Evolutionary conservation across 2,329 filamentous ascomycete species (phyloP).

Genomic region (Xylaria digitata): DNA sequence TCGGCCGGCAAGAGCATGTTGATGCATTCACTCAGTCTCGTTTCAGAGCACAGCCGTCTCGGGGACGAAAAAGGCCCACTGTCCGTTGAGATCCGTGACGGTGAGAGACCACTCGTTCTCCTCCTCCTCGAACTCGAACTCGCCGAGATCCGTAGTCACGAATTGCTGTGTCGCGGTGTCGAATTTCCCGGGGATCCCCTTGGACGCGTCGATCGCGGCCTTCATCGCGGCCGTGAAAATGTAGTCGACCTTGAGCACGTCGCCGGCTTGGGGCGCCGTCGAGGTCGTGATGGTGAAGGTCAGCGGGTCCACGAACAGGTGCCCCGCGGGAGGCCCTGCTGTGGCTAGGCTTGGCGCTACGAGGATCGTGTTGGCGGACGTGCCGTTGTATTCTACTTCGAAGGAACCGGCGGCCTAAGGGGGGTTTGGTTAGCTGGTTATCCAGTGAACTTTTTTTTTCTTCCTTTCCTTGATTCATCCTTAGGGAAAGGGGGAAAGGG

Average conservation of each 20-base stretch:
- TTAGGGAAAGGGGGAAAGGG: too few species aligned
- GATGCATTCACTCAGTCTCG: background rate
- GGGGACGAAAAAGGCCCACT: constrained; percentile 8
- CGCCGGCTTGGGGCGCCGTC: background rate
- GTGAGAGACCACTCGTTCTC: constrained; percentile 13
- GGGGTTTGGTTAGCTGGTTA: background rate
- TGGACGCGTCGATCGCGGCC: constrained; percentile 3
- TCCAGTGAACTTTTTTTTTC: too few species aligned
- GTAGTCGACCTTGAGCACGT: constrained; percentile 13
- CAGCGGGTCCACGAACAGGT: constrained; percentile 7
- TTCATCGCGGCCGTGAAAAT: constrained; percentile 6
- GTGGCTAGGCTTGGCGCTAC: background rate
- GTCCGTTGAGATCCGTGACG: background rate
- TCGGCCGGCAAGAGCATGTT: background rate
- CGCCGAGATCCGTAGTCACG: background rate
- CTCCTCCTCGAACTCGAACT: constrained; percentile 11
- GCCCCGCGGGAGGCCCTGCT: background rate
- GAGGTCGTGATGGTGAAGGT: constrained; percentile 6
- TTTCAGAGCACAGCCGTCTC: background rate
- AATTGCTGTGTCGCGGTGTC: constrained; percentile 1
- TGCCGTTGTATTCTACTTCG: constrained; percentile 12
- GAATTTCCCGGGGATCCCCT: background rate
- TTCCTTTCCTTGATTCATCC: too few species aligned
- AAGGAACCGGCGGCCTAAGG: constrained; percentile 6
- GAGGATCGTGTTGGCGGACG: background rate